Percentiles rank a stretch among this genome's conserved stretches.
Evolutionary conservation across 768 basidiomycete species (phyloP).

Genomic region (Lactarius evosmus): DNA sequence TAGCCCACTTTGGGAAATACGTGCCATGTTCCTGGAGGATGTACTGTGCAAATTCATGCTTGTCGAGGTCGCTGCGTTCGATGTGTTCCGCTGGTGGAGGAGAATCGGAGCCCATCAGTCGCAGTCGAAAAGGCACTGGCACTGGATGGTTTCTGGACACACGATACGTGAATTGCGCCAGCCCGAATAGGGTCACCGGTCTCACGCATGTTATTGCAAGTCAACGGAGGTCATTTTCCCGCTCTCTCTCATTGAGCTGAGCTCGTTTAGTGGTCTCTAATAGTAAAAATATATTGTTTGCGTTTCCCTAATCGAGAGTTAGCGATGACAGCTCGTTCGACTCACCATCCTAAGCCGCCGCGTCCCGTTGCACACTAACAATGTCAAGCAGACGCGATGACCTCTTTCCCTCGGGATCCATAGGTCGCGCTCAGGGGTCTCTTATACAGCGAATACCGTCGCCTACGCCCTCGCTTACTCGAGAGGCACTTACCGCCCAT

Average conservation of each 20-base stretch:
- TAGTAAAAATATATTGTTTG: background rate
- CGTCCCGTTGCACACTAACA: slow-evolving; percentile 25
- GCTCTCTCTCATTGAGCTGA: background rate
- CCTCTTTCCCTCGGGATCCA: slow-evolving; percentile 51
- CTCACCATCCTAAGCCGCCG: background rate
- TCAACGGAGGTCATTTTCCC: background rate
- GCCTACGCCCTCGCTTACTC: slow-evolving; percentile 29
- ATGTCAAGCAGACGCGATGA: slow-evolving; percentile 41
- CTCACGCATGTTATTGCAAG: background rate
- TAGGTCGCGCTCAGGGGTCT: slow-evolving; percentile 48
- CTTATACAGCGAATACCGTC: slow-evolving; percentile 43
- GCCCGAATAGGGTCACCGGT: background rate
- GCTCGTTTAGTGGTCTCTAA: no score
- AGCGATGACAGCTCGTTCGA: background rate
- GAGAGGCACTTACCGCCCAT: slow-evolving; percentile 59
- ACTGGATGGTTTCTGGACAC: background rate
- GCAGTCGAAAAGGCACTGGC: background rate
- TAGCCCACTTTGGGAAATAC: slow-evolving; percentile 28
- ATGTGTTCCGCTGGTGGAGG: slow-evolving; percentile 8
- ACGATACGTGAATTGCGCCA: background rate
- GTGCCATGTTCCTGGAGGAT: slow-evolving; percentile 25
- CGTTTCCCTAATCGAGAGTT: background rate
- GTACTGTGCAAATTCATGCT: slow-evolving; percentile 24
- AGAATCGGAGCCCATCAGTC: slow-evolving; percentile 12
- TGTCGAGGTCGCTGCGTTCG: slow-evolving; percentile 18